Evolutionary conservation across 305 asterid species (phyloP).

Genomic region (Rubia peregrina): DNA sequence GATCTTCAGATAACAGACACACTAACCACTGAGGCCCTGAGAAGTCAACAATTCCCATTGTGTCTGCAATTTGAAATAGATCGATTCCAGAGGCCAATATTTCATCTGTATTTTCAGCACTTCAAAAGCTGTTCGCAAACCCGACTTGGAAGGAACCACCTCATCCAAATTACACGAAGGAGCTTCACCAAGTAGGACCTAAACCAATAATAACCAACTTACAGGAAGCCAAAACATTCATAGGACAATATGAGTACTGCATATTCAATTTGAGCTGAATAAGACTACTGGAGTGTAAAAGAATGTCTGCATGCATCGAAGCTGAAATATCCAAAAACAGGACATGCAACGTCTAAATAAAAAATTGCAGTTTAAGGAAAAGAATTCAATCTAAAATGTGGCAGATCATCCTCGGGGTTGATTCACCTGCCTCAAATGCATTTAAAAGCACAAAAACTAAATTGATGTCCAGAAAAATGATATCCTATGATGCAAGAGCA

Average conservation of each 20-base stretch:
- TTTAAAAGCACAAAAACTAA: constrained; percentile 10
- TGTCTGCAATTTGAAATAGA: constrained; percentile 40
- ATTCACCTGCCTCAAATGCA: constrained; percentile 11
- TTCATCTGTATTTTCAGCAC: constrained; percentile 66
- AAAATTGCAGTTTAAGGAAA: neutral
- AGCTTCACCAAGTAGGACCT: constrained; percentile 90
- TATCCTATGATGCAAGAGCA: neutral
- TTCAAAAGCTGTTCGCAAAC: constrained; percentile 59
- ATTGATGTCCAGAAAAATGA: neutral
- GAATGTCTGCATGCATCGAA: neutral
- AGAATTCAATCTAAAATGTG: neutral
- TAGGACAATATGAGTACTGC: constrained; percentile 2
- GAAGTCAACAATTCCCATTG: constrained; percentile 48
- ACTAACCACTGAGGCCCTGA: constrained; percentile 68
- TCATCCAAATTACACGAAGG: constrained; percentile 34
- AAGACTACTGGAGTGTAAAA: neutral
- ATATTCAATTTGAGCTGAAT: neutral
- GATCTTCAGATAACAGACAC: constrained; percentile 21
- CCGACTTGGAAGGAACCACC: constrained; percentile 58
- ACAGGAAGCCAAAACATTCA: constrained; percentile 18
- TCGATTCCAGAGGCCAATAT: constrained; percentile 64
- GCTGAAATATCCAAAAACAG: neutral
- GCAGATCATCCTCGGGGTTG: neutral
- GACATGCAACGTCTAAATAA: neutral
- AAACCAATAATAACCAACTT: constrained; percentile 27